A percentile compares a stretch with the other conserved stretches of the same genome.
phyloP scores from a whole-genome alignment of 2,329 filamentous ascomycete species.

The Pseudogymnoascus sp. region DNA sequence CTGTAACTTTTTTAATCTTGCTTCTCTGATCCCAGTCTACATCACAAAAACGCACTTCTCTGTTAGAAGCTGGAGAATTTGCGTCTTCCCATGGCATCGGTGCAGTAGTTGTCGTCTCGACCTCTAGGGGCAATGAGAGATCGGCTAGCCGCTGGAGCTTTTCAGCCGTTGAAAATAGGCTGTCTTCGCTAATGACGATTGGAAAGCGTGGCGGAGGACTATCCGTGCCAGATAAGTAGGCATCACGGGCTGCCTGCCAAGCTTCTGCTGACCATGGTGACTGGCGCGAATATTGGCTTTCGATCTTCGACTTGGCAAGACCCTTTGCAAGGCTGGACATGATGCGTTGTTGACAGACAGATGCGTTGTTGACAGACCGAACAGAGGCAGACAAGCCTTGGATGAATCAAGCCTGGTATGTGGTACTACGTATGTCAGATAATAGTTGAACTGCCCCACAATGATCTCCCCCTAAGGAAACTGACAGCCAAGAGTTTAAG shows the following conservation, averaged over 20 bases:
- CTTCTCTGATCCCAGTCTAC: background rate
- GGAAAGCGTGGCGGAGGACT: background rate
- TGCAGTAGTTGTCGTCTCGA: background rate
- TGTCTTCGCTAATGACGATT: background rate
- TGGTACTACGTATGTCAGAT: background rate
- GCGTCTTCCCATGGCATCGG: background rate
- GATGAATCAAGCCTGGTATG: background rate
- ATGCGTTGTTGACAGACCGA: background rate
- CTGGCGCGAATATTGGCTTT: background rate
- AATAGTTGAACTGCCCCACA: background rate
- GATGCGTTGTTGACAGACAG: background rate
- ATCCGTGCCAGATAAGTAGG: background rate
- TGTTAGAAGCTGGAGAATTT: background rate
- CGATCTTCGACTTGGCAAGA: background rate
- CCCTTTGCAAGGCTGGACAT: background rate
- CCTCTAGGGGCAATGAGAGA: background rate
- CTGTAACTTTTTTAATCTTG: background rate
- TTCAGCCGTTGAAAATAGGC: background rate
- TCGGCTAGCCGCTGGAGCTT: background rate
- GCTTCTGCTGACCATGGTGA: background rate
- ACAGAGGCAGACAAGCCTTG: background rate
- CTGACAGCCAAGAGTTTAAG: background rate
- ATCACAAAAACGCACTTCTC: background rate
- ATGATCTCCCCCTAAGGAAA: background rate
- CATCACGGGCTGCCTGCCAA: background rate